These are phyloP conservation scores for Calonectria henricotiae DNA, from an alignment of 2,329 filamentous ascomycete species.

Conservation along the genomic window DNA sequence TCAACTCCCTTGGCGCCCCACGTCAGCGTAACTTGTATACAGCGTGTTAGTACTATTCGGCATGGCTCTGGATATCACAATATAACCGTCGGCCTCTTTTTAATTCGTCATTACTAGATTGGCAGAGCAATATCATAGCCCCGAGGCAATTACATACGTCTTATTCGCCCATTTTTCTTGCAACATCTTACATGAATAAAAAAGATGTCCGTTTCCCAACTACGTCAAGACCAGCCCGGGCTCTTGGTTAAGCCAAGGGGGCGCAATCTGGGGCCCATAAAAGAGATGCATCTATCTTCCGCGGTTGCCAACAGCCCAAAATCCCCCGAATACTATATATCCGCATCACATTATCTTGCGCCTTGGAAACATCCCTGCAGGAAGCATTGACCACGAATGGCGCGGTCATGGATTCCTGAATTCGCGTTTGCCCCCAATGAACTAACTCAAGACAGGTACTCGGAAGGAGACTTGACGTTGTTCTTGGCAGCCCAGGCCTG, in stretches of 20 bases:
- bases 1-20: not conserved
- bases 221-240: conserved; percentile 48
- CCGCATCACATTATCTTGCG: conserved; percentile 31
- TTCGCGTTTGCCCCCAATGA: not conserved
- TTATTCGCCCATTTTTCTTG: conserved; percentile 33
- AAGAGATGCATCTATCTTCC: conserved; percentile 45
- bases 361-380: conserved; percentile 23
- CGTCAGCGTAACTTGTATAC: not conserved
- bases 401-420: conserved; percentile 13
- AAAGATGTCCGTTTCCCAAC: conserved; percentile 47
- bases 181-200: conserved; percentile 44
- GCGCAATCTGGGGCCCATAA: conserved; percentile 49
- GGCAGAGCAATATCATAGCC: conserved; percentile 27
- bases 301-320: conserved; percentile 20
- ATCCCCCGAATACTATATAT: conserved; percentile 8
- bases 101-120: conserved; percentile 43
- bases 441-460: conserved; percentile 48
- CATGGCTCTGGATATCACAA: no score
- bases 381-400: conserved; percentile 20
- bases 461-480: conserved; percentile 56
- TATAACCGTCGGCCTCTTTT: conserved; percentile 41
- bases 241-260: conserved; percentile 42
- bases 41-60: no score
- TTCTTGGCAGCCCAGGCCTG: conserved; percentile 59
- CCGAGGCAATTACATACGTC: conserved; percentile 29